Percentiles rank a stretch among this genome's conserved stretches.
phyloP scores from a whole-genome alignment of 2,329 filamentous ascomycete genomes.

The Clonostachys solani region DNA sequence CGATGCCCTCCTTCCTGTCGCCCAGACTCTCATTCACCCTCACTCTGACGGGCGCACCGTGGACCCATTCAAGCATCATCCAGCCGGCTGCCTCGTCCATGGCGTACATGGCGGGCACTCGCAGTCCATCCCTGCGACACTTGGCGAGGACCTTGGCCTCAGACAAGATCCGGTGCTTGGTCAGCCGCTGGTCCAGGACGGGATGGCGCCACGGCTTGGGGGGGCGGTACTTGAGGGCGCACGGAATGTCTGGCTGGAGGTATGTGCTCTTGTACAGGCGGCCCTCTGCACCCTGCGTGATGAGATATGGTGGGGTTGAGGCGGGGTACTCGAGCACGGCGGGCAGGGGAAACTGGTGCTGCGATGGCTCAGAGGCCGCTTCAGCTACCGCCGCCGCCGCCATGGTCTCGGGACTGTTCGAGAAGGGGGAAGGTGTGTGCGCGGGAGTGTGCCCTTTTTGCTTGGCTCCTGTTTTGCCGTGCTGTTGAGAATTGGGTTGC shows the following conservation, averaged over 20 bases:
- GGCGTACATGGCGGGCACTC: conserved; percentile 77
- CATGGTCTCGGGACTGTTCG: too few species aligned
- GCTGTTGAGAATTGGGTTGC: too few species aligned
- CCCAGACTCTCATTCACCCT: conserved; percentile 67
- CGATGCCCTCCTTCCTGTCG: conserved; percentile 29
- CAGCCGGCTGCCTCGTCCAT: conserved; percentile 62
- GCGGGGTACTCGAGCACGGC: conserved; percentile 60
- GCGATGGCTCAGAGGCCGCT: too few species aligned
- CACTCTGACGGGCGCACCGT: conserved; percentile 65
- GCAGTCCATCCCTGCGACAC: conserved; percentile 73
- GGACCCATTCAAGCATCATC: conserved; percentile 83
- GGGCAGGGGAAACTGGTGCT: conserved; percentile 47
- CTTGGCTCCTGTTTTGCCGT: too few species aligned
- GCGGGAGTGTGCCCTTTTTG: too few species aligned
- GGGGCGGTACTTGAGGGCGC: conserved; percentile 87
- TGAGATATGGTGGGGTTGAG: conserved; percentile 58
- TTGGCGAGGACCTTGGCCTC: conserved; percentile 83
- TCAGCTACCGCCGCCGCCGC: too few species aligned
- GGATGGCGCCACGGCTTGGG: conserved; percentile 90
- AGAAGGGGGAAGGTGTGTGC: too few species aligned
- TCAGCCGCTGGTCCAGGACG: conserved; percentile 80
- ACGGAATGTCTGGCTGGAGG: conserved; percentile 61
- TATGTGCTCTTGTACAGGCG: conserved; percentile 87
- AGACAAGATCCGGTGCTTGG: conserved; percentile 78
- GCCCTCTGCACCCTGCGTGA: conserved; percentile 93